Percentiles rank a stretch among this genome's conserved stretches.
Conservation (phyloP, 768 basidiomycete genomes). For the Pholiota molesta region DNA sequence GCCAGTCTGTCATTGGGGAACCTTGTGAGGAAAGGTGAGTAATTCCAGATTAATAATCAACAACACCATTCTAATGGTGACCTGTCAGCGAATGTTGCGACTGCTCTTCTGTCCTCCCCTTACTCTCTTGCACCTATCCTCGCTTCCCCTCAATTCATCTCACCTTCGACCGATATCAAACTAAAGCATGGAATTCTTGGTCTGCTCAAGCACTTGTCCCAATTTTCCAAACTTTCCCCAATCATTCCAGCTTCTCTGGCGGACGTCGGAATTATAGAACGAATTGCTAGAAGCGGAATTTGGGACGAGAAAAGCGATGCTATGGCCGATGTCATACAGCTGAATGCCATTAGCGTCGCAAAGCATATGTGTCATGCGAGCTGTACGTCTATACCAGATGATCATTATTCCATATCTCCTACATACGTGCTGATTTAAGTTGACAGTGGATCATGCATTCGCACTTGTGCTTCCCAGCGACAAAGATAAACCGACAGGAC, state of each 20-base stretch:
- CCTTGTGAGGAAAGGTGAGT: slow-evolving; percentile 71
- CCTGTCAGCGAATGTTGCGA: slow-evolving; percentile 57
- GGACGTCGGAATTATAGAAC: slow-evolving; percentile 62
- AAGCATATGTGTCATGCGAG: slow-evolving; percentile 87
- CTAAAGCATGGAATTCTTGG: slow-evolving; percentile 90
- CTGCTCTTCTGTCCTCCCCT: slow-evolving; percentile 64
- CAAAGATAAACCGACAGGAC: slow-evolving; percentile 42
- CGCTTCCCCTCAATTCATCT: slow-evolving; percentile 57
- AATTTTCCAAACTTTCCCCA: slow-evolving; percentile 59
- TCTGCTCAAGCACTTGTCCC: slow-evolving; percentile 84
- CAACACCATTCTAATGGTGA: background rate
- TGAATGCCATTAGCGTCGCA: slow-evolving; percentile 83
- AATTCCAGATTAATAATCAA: background rate
- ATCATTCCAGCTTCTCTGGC: slow-evolving; percentile 62
- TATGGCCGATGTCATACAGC: slow-evolving; percentile 85
- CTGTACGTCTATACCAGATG: slow-evolving; percentile 55
- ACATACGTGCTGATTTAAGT: background rate
- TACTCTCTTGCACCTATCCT: slow-evolving; percentile 66
- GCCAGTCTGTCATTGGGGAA: slow-evolving; percentile 85
- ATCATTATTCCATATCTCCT: slow-evolving; percentile 1
- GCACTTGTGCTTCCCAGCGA: slow-evolving; percentile 52
- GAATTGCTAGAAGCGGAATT: slow-evolving; percentile 62
- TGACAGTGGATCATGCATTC: slow-evolving; percentile 46
- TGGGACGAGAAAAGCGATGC: slow-evolving; percentile 75
- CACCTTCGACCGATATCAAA: slow-evolving; percentile 66